These are phyloP conservation scores for Phyllostachys edulis DNA, from an alignment of 176 grass and related monocot genomes.

Conservation along the genomic window DNA sequence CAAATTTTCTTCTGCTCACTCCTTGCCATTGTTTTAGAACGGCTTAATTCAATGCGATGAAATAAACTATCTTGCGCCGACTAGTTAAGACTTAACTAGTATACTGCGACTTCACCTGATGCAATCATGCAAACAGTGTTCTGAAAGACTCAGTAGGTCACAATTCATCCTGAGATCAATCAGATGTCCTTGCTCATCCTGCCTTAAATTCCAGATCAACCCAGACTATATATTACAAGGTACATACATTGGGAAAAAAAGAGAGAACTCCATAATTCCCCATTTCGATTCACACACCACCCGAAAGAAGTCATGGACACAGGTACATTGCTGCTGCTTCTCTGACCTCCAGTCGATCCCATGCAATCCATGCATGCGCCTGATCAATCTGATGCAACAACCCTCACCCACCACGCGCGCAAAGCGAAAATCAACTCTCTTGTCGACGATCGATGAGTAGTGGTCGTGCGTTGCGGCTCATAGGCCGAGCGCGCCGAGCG, in stretches of 20 bases:
- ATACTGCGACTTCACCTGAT: not conserved
- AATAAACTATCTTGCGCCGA: not conserved
- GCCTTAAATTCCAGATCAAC: constrained; percentile 24
- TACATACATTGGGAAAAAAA: constrained; percentile 36
- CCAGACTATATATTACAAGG: constrained; percentile 44
- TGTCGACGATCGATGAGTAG: not conserved
- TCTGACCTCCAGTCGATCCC: not conserved
- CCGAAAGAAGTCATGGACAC: constrained; percentile 30
- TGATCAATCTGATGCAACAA: constrained; percentile 9
- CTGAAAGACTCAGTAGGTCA: not conserved
- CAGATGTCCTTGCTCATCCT: constrained; percentile 31
- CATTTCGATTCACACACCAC: constrained; percentile 35
- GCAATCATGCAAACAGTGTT: not conserved
- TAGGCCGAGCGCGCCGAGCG: constrained; percentile 78
- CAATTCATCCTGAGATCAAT: not conserved
- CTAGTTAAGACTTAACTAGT: too few species aligned
- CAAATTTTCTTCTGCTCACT: not conserved
- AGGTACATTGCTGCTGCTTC: constrained; percentile 22
- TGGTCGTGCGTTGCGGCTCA: constrained; percentile 11
- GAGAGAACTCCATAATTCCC: not conserved
- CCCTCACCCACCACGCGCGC: not conserved
- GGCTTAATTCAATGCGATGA: not conserved
- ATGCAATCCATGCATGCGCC: not conserved
- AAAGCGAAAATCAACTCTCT: not conserved
- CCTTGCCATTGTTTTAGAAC: not conserved